These are phyloP conservation scores for Chytriomyces sp. DNA, from an alignment of 192 early-diverging fungal genomes.

Conservation along the genomic window DNA sequence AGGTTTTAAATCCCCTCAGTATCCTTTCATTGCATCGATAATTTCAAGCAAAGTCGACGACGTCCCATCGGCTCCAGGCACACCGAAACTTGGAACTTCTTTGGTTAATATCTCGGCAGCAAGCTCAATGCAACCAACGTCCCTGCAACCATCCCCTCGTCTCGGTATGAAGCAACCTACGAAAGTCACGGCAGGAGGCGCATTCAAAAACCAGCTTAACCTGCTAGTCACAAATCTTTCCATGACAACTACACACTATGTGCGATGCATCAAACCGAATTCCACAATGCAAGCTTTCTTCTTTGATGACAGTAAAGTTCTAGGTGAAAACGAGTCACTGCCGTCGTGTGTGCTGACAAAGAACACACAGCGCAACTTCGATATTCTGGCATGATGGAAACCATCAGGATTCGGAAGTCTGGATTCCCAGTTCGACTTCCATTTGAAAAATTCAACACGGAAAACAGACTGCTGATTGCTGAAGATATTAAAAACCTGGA, in stretches of 20 bases:
- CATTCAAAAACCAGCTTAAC: conserved; percentile 47
- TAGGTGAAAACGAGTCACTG: conserved; percentile 25
- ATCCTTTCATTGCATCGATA: conserved; percentile 46
- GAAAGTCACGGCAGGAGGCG: conserved; percentile 46
- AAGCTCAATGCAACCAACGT: neutral
- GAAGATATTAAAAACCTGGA: neutral
- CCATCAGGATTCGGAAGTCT: conserved; percentile 61
- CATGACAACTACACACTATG: conserved; percentile 58
- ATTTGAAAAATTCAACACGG: conserved; percentile 50
- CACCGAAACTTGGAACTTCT: conserved; percentile 1
- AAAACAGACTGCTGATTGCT: conserved; percentile 27
- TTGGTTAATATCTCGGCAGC: neutral
- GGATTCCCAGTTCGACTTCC: conserved; percentile 52
- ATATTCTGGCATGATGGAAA: conserved; percentile 63
- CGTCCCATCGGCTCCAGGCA: conserved; percentile 17
- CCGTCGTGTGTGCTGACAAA: neutral
- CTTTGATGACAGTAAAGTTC: conserved; percentile 54
- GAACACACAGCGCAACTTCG: conserved; percentile 44
- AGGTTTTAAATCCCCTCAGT: conserved; percentile 36
- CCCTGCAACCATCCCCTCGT: neutral
- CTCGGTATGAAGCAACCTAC: conserved; percentile 6
- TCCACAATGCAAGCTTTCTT: conserved; percentile 51
- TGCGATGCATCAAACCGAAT: conserved; percentile 65
- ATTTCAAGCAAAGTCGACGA: conserved; percentile 45
- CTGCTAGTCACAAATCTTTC: conserved; percentile 51